Base-by-base conservation (phyloP, 768 basidiomycete species). In the Kwoniella europaea region DNA sequence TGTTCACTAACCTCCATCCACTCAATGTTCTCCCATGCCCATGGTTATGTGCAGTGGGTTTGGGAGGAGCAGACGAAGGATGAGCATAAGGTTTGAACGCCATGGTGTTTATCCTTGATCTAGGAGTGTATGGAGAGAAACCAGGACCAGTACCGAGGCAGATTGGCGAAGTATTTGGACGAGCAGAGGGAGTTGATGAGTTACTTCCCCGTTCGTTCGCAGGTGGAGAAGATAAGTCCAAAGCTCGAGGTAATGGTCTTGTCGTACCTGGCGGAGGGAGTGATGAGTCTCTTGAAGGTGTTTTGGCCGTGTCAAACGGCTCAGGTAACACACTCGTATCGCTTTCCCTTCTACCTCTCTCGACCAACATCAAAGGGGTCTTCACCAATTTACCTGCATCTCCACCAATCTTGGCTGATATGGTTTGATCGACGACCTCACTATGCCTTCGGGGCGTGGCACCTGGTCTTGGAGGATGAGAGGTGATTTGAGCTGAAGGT, bases 1-100 rank as follows among this genome's bases (percentile, higher is more conserved):
- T 56, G n/a, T 18, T 27, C 12, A 58, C 22, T 7, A 58, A 24
- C 9, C 57, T 58, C 20, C 20, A 58, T 16, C 57, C 57, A 24
- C 55, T 56, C 12, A 20, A 56, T 12, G 55, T 20, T 2, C 55
- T 56, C 18, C 12, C 15, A 56, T 56, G 55, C 10, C n/a, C 12
- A 12, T 18, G 18, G 0, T 1, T 1, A 58, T 24, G 15, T 16
- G 1, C 43, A n/a, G 41, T 24, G 43, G 60, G 60, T 22, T 10
- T 13, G 0, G 44, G 41, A 54, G 50, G 50, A 35, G 50, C 63
- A 1, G 63, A 24, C 0, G 27, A n/a, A 6, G 64, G 64, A 46
- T 60, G 65, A 59, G 65, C 57, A 44, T 67, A 67, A 3, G 65
- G 57, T 41, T 67, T 67, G 65, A 67, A 67, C 2, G n/a, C 65